phyloP scores from a whole-genome alignment of 257 asterid genomes.

The Solanum paucissectum region DNA sequence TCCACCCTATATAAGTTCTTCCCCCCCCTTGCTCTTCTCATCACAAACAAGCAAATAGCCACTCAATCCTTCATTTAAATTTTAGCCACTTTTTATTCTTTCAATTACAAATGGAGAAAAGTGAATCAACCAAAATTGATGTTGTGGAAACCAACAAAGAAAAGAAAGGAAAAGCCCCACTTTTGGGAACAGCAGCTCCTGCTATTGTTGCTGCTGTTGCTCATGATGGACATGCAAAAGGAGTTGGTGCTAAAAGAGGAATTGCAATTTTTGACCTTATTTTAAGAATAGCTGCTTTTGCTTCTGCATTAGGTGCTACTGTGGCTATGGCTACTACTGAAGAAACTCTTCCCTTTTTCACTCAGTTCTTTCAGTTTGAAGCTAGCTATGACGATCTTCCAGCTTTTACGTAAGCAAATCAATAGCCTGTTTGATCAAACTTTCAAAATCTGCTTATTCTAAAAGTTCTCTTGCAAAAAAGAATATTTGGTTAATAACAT shows the following conservation, averaged over 20 bases:
- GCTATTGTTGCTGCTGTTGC: not conserved
- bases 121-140: slow-evolving; percentile 42
- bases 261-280: slow-evolving; percentile 64
- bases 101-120: slow-evolving; percentile 30
- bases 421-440: not conserved
- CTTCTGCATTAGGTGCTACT: slow-evolving; percentile 55
- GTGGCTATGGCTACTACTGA: slow-evolving; percentile 73
- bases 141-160: slow-evolving; percentile 57
- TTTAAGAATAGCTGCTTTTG: slow-evolving; percentile 53
- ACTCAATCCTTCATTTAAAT: not conserved
- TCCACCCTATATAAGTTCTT: slow-evolving; percentile 10
- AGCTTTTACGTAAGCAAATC: slow-evolving; percentile 50
- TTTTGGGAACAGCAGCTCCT: slow-evolving; percentile 22
- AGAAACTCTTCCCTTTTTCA: slow-evolving; percentile 82
- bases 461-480: not conserved
- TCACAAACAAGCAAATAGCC: slow-evolving; percentile 4
- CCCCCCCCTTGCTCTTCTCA: slow-evolving; percentile 4
- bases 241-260: slow-evolving; percentile 21
- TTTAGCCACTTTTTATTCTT: not conserved
- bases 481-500: no score
- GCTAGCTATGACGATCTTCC: slow-evolving; percentile 82
- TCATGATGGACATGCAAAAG: slow-evolving; percentile 6
- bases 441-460: not conserved
- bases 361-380: slow-evolving; percentile 87
- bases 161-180: slow-evolving; percentile 75